phyloP scores from a whole-genome alignment of 495 filamentous ascomycete genomes.

The Lindgomyces ingoldianus region DNA sequence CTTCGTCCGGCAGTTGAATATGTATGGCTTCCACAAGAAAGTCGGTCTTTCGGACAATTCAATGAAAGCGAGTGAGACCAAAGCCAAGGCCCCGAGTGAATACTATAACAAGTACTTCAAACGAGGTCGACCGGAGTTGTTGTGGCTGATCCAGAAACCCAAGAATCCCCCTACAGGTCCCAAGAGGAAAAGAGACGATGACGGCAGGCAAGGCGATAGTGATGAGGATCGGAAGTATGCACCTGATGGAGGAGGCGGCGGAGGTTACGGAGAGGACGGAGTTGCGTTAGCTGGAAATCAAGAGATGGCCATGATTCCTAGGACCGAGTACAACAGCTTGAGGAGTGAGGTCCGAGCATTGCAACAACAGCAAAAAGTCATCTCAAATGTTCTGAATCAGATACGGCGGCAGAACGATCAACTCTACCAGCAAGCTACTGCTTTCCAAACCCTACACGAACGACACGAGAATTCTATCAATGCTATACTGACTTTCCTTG shows the following conservation, averaged over 20 bases:
- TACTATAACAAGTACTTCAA: slow-evolving; percentile 97
- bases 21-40: slow-evolving; percentile 99
- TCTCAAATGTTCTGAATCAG: slow-evolving; percentile 74
- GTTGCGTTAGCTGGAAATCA: slow-evolving; percentile 49
- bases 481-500: slow-evolving; percentile 93
- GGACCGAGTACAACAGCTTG: slow-evolving; percentile 74
- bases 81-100: slow-evolving; percentile 96
- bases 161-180: slow-evolving; percentile 60
- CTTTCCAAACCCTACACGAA: slow-evolving; percentile 88
- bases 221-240: slow-evolving; percentile 44
- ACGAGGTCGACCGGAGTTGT: slow-evolving; percentile 84
- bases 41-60: slow-evolving; percentile 96
- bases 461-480: slow-evolving; percentile 98
- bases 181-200: slow-evolving; percentile 66
- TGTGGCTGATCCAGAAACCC: slow-evolving; percentile 98
- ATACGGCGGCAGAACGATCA: slow-evolving; percentile 83
- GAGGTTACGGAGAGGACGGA: slow-evolving; percentile 37
- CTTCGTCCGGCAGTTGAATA: slow-evolving; percentile 96
- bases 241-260: slow-evolving; percentile 32
- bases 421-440: slow-evolving; percentile 82
- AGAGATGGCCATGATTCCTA: slow-evolving; percentile 57
- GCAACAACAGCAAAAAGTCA: slow-evolving; percentile 80
- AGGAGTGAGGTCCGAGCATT: slow-evolving; percentile 77
- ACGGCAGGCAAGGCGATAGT: slow-evolving; percentile 60
- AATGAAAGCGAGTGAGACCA: slow-evolving; percentile 93